Conservation (phyloP, 176 grass and related monocot genomes). For the Avena sativa region DNA sequence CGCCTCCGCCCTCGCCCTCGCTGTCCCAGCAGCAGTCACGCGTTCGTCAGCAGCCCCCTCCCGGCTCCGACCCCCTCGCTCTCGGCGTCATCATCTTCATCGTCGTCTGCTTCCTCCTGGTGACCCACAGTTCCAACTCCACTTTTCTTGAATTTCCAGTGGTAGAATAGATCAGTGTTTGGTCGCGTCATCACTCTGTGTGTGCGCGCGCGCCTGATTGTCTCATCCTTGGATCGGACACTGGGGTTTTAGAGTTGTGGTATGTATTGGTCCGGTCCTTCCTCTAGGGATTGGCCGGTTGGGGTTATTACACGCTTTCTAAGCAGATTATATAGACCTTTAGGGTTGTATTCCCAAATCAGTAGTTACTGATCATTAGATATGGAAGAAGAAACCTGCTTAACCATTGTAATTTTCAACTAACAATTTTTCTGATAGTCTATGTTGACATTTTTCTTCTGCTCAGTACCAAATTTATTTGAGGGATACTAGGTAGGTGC, state of each 20-base stretch:
- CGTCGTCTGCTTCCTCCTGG: constrained; percentile 60
- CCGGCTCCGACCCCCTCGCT: constrained; percentile 42
- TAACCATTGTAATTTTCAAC: neutral
- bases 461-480: neutral
- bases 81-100: constrained; percentile 51
- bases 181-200: neutral
- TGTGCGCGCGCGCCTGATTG: neutral
- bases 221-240: neutral
- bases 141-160: neutral
- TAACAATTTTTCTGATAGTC: neutral
- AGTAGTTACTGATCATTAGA: neutral
- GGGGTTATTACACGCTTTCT: neutral
- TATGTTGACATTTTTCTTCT: neutral
- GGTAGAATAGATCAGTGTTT: neutral
- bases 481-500: neutral
- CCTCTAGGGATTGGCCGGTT: neutral
- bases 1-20: constrained; percentile 40
- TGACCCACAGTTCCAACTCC: constrained; percentile 19
- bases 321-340: neutral
- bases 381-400: neutral
- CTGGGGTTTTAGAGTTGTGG: neutral
- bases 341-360: neutral
- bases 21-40: constrained; percentile 46
- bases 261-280: neutral
- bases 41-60: constrained; percentile 46